Evolutionary conservation across 139 green algal genomes (phyloP).

Genomic region (Mesotaenium endlicherianum): DNA sequence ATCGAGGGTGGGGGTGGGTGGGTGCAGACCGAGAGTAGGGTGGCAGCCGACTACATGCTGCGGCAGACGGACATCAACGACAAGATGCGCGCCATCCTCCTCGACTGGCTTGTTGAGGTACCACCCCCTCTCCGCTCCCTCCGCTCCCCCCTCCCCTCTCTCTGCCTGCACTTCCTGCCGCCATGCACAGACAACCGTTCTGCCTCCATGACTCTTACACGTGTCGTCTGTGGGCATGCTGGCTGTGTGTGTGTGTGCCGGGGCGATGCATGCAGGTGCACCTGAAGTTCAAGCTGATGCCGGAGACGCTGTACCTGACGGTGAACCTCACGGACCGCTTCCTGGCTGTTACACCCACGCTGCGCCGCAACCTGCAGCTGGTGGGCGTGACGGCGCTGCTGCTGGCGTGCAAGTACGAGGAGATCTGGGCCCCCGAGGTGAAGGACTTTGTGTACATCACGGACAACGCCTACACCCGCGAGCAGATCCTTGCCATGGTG

Average conservation of each 20-base stretch:
- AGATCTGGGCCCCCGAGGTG: conserved; percentile 96
- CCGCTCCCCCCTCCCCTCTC: too few species aligned
- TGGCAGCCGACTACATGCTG: conserved; percentile 52
- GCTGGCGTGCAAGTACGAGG: conserved; percentile 95
- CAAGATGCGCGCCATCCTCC: conserved; percentile 80
- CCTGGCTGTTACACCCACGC: conserved; percentile 77
- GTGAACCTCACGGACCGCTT: conserved; percentile 93
- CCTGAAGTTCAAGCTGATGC: conserved; percentile 98
- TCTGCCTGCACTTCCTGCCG: background rate
- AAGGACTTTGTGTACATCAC: conserved; percentile 97
- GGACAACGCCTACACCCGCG: conserved; percentile 88
- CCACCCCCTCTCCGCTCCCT: background rate
- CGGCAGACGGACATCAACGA: conserved; percentile 89
- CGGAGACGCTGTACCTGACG: conserved; percentile 95
- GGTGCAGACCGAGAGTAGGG: conserved; percentile 12
- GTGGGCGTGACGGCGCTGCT: conserved; percentile 94
- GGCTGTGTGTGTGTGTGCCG: too few species aligned
- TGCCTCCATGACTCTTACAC: background rate
- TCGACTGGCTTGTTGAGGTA: conserved; percentile 95
- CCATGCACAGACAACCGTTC: background rate
- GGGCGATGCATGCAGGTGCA: conserved; percentile 78
- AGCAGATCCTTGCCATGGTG: conserved; percentile 87
- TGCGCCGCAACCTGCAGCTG: conserved; percentile 89
- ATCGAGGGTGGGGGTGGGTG: too few species aligned
- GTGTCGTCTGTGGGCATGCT: background rate